phyloP scores from a whole-genome alignment of 2,329 filamentous ascomycete genomes.

The Aureobasidium pullulans region DNA sequence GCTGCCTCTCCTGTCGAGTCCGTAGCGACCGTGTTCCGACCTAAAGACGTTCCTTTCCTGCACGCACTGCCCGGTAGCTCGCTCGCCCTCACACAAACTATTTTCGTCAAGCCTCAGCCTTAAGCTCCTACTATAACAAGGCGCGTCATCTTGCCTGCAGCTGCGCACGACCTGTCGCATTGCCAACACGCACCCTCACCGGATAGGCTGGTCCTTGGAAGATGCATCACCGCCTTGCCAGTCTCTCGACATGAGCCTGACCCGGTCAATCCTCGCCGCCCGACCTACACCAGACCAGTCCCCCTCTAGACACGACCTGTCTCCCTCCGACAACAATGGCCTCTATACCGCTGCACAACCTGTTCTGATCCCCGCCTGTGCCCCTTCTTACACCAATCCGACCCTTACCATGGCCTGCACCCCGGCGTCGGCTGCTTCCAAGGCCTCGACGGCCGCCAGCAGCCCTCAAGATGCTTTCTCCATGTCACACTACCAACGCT shows the following conservation, averaged over 20 bases:
- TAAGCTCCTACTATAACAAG: not conserved
- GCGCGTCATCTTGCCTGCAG: slow-evolving; percentile 4
- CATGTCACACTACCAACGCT: slow-evolving; percentile 33
- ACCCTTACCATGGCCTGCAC: slow-evolving; percentile 20
- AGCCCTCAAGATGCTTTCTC: slow-evolving; percentile 33
- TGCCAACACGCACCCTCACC: not conserved
- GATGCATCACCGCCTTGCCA: slow-evolving; percentile 10
- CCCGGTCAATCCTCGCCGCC: not conserved
- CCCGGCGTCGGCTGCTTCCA: slow-evolving; percentile 25
- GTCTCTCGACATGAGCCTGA: slow-evolving; percentile 12
- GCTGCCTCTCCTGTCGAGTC: not conserved
- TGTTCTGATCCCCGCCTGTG: not conserved
- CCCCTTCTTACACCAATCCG: not conserved
- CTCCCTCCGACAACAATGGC: not conserved
- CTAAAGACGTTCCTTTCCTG: not conserved
- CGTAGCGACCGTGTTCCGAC: not conserved
- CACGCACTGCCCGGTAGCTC: not conserved
- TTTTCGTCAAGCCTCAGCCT: slow-evolving; percentile 7
- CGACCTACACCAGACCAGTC: not conserved
- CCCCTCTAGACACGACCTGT: not conserved
- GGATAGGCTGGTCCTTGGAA: slow-evolving; percentile 11
- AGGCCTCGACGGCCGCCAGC: slow-evolving; percentile 28
- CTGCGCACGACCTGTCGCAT: slow-evolving; percentile 2
- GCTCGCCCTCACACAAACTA: not conserved
- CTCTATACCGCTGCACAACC: not conserved